These are phyloP conservation scores for Boletus bicolor DNA, from an alignment of 768 basidiomycete species.

Conservation along the genomic window DNA sequence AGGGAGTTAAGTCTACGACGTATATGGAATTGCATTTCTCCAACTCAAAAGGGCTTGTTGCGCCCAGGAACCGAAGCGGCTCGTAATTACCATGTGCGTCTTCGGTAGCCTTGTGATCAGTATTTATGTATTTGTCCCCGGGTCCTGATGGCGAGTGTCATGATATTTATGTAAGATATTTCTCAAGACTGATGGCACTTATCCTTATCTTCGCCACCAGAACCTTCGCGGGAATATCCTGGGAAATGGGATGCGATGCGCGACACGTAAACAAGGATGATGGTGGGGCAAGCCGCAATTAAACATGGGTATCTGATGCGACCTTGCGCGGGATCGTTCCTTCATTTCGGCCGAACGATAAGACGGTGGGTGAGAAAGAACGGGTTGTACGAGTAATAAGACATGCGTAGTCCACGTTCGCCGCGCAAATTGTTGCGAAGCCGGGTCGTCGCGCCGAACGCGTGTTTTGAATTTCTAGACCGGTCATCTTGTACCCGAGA, in stretches of 20 bases:
- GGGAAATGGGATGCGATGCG: neutral
- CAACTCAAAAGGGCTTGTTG: neutral
- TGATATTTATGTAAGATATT: neutral
- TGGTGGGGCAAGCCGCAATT: neutral
- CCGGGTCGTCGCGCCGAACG: neutral
- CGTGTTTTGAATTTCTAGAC: slow-evolving; percentile 12
- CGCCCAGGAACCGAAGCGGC: neutral
- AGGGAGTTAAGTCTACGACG: neutral
- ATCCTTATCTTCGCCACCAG: neutral
- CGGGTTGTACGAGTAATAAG: slow-evolving; percentile 7
- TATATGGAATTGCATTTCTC: neutral
- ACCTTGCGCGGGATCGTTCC: neutral
- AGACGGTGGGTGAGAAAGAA: neutral
- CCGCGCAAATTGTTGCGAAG: neutral
- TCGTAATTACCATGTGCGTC: neutral
- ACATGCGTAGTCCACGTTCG: slow-evolving; percentile 12
- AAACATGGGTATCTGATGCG: no score
- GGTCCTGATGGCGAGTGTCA: neutral
- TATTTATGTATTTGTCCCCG: neutral
- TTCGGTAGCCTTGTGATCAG: neutral
- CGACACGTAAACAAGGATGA: slow-evolving; percentile 10
- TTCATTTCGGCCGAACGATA: slow-evolving; percentile 8
- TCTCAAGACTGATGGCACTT: neutral
- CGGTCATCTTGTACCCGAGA: neutral
- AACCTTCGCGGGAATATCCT: neutral